phyloP scores from a whole-genome alignment of 1,284 basidiomycete genomes.

The Leccinum fuscescens region DNA sequence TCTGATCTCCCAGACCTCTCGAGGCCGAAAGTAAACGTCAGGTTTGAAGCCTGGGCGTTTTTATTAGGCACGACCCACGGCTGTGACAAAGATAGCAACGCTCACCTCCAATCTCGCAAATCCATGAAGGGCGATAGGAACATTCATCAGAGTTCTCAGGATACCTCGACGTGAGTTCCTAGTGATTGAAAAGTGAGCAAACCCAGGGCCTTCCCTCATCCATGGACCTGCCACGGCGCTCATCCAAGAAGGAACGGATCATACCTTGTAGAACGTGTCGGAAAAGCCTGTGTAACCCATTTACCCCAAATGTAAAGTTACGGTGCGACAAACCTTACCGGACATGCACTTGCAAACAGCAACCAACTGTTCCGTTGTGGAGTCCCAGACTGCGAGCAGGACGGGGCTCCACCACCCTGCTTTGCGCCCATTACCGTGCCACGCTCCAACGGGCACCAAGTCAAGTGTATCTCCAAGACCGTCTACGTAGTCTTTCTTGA shows the following conservation, averaged over 20 bases:
- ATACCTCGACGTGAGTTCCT: constrained; percentile 65
- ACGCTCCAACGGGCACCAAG: constrained; percentile 78
- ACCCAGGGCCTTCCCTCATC: not conserved
- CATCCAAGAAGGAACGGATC: not conserved
- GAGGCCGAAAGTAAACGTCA: constrained; percentile 82
- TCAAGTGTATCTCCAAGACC: constrained; percentile 65
- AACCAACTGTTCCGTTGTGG: constrained; percentile 64
- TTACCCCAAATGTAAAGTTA: not conserved
- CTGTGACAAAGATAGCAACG: constrained; percentile 12
- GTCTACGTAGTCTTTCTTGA: constrained; percentile 79
- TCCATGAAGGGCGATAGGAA: constrained; percentile 57
- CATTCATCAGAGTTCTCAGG: constrained; percentile 65
- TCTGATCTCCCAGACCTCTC: constrained; percentile 89
- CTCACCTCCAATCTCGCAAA: constrained; percentile 69
- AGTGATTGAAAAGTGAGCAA: constrained; percentile 8
- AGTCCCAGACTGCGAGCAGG: constrained; percentile 80
- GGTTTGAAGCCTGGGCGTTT: constrained; percentile 63
- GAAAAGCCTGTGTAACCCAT: constrained; percentile 66
- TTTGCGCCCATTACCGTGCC: constrained; percentile 93
- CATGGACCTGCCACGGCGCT: not conserved
- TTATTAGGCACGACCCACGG: constrained; percentile 1
- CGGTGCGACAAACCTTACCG: constrained; percentile 41
- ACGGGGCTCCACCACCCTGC: constrained; percentile 93
- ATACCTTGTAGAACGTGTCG: constrained; percentile 81
- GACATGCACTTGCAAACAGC: constrained; percentile 90